Conservation (phyloP, 176 grass and related monocot genomes). For the Cymbopogon citratus region DNA sequence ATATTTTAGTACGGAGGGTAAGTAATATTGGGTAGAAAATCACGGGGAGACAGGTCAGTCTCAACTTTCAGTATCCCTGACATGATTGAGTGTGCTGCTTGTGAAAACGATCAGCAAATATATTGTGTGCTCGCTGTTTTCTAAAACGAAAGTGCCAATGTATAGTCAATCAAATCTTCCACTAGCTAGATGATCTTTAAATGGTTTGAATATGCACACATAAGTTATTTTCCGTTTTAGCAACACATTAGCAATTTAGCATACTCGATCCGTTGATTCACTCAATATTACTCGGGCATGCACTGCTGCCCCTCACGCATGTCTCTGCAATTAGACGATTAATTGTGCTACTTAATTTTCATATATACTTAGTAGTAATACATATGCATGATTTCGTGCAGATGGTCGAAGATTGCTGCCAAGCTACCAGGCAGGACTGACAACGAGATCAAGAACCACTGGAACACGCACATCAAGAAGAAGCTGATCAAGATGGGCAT, state of each 20-base stretch:
- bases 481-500: conserved; percentile 91
- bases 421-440: conserved; percentile 84
- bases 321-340: background rate
- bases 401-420: conserved; percentile 91
- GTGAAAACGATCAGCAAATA: background rate
- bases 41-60: background rate
- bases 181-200: background rate
- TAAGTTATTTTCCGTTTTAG: background rate
- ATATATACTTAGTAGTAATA: background rate
- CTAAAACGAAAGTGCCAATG: background rate
- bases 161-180: background rate
- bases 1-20: background rate
- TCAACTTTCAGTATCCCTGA: background rate
- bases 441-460: conserved; percentile 99
- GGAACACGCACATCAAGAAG: conserved; percentile 99
- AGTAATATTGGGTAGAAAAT: background rate
- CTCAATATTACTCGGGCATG: background rate
- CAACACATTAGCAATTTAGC: background rate
- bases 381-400: conserved; percentile 15
- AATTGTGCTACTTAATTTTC: background rate
- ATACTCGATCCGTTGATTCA: background rate
- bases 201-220: background rate
- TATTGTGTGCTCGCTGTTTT: background rate
- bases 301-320: background rate
- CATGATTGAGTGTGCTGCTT: background rate